These are phyloP conservation scores for Cytospora piceae DNA, from an alignment of 2,329 filamentous ascomycete species.

Conservation along the genomic window DNA sequence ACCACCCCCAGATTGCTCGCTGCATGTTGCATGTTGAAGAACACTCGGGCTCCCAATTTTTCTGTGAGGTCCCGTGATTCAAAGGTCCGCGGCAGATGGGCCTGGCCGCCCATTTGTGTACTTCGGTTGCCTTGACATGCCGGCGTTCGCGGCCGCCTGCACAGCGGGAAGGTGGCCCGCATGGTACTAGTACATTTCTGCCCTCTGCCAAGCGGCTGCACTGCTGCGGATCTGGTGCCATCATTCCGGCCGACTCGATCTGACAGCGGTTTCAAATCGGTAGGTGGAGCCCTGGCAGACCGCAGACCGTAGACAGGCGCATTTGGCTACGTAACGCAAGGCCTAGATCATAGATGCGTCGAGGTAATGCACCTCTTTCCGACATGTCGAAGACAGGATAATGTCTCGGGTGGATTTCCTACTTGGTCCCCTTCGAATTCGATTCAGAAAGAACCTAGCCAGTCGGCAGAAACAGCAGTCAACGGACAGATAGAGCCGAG, in stretches of 20 bases:
- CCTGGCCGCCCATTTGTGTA: neutral
- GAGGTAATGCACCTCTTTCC: neutral
- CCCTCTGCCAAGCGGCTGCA: conserved; percentile 2
- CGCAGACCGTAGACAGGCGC: conserved; percentile 3
- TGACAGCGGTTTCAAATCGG: conserved; percentile 5
- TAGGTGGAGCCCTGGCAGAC: neutral
- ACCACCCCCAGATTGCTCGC: conserved; percentile 5
- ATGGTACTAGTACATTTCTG: conserved; percentile 6
- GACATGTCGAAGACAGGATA: neutral
- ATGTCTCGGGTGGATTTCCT: conserved; percentile 1
- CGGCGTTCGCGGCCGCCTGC: conserved; percentile 6
- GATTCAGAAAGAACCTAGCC: neutral
- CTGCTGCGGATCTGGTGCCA: conserved; percentile 2
- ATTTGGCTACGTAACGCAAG: conserved; percentile 9
- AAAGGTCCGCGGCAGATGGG: conserved; percentile 2
- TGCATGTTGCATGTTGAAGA: conserved; percentile 12
- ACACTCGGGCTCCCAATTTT: neutral
- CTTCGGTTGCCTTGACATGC: neutral
- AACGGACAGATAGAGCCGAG: conserved; percentile 2
- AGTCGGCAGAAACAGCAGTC: neutral
- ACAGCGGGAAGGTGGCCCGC: conserved; percentile 19
- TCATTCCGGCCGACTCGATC: neutral
- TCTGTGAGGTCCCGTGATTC: neutral
- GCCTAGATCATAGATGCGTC: conserved; percentile 9
- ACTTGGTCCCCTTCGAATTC: neutral